A percentile compares a stretch with the other conserved stretches of the same genome.
These are phyloP conservation scores for Discostella pseudostelligera DNA, from an alignment of 108 stramenopile genomes.

Conservation along the genomic window DNA sequence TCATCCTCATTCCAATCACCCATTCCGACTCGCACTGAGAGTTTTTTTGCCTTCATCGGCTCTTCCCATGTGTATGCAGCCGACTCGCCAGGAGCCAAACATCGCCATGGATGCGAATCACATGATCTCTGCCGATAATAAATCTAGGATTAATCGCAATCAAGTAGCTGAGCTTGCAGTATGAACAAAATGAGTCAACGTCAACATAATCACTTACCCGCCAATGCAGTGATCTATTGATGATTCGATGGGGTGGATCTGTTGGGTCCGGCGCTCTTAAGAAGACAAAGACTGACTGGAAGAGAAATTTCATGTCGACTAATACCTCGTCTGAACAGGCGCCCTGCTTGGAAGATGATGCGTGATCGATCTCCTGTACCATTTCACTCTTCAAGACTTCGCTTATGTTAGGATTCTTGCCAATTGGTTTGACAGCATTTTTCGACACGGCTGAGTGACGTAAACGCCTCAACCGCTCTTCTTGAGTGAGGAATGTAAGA, in stretches of 20 bases:
- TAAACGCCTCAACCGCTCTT: slow-evolving; percentile 82
- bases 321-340: slow-evolving; percentile 34
- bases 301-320: slow-evolving; percentile 84
- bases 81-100: slow-evolving; percentile 76
- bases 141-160: no score
- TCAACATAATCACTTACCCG: no score
- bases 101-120: slow-evolving; percentile 73
- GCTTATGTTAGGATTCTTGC: background rate
- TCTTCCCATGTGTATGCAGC: slow-evolving; percentile 85
- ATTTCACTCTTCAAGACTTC: slow-evolving; percentile 9
- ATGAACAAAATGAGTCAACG: background rate
- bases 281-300: slow-evolving; percentile 81
- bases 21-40: slow-evolving; percentile 68
- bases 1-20: slow-evolving; percentile 23
- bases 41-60: slow-evolving; percentile 81
- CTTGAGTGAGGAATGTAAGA: slow-evolving; percentile 86
- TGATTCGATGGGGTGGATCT: slow-evolving; percentile 79
- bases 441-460: slow-evolving; percentile 53
- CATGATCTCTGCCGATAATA: slow-evolving; percentile 85
- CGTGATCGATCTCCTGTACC: slow-evolving; percentile 11
- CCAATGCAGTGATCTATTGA: slow-evolving; percentile 74
- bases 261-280: slow-evolving; percentile 52
- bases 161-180: slow-evolving; percentile 8
- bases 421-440: background rate
- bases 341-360: slow-evolving; percentile 1